These are phyloP conservation scores for Fusarium oxysporum DNA, from an alignment of 2,329 filamentous ascomycete species.

Conservation along the genomic window DNA sequence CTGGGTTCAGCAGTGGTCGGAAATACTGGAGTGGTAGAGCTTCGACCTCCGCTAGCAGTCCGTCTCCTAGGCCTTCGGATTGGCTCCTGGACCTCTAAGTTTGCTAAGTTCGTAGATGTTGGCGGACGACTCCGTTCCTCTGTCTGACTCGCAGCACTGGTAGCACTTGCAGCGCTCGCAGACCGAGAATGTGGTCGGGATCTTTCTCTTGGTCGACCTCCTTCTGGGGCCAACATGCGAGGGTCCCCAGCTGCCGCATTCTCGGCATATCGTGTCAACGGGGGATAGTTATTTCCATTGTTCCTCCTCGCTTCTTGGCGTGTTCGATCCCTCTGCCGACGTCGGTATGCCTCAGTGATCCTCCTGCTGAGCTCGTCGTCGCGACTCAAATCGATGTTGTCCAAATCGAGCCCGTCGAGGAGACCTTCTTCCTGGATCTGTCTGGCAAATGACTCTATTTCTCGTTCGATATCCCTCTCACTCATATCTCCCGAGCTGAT, in stretches of 20 bases:
- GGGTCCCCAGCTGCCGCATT: conserved; percentile 35
- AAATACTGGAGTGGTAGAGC: conserved; percentile 62
- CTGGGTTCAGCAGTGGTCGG: conserved; percentile 57
- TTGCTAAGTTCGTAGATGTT: conserved; percentile 45
- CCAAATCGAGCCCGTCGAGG: conserved; percentile 87
- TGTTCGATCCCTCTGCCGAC: conserved; percentile 75
- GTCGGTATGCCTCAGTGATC: conserved; percentile 88
- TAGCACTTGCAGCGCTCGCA: conserved; percentile 55
- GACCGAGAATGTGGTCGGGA: conserved; percentile 60
- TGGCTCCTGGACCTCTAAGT: conserved; percentile 49
- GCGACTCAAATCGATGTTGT: conserved; percentile 84
- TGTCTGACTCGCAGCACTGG: conserved; percentile 55
- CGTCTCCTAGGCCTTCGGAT: conserved; percentile 56
- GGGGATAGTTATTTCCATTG: conserved; percentile 51
- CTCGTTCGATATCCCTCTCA: conserved; percentile 82
- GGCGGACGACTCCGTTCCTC: conserved; percentile 67
- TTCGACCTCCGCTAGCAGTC: conserved; percentile 67
- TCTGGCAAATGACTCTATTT: conserved; percentile 89
- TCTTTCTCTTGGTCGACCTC: conserved; percentile 47
- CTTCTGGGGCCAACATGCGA: conserved; percentile 46
- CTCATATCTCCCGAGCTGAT: conserved; percentile 84
- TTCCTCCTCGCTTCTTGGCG: conserved; percentile 62
- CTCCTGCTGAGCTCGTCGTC: conserved; percentile 92
- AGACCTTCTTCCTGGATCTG: conserved; percentile 91
- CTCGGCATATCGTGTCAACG: conserved; percentile 50